Conservation (phyloP, 2,329 filamentous ascomycete species). For the Aureobasidium sp. region DNA sequence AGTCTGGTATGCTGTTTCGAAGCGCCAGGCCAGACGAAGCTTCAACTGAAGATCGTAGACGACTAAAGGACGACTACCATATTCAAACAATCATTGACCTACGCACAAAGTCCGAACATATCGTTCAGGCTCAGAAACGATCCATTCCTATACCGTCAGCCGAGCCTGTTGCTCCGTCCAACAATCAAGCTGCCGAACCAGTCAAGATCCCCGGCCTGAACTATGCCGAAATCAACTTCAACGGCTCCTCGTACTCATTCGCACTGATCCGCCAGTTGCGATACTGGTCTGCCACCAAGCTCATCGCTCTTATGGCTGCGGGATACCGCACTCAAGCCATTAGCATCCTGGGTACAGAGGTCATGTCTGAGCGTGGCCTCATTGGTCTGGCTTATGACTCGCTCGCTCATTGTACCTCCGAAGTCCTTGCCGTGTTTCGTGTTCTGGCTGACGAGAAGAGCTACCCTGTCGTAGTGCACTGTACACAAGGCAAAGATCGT, state of each 20-base stretch:
- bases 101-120: conserved; percentile 68
- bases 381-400: conserved; percentile 62
- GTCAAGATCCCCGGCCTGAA: conserved; percentile 54
- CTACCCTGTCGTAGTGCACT: conserved; percentile 67
- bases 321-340: conserved; percentile 65
- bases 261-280: conserved; percentile 60
- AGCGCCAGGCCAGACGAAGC: conserved; percentile 69
- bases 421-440: conserved; percentile 49
- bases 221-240: conserved; percentile 64
- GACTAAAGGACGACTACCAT: conserved; percentile 51
- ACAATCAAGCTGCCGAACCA: conserved; percentile 46
- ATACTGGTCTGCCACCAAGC: conserved; percentile 56
- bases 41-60: conserved; percentile 53
- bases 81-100: conserved; percentile 72
- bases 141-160: conserved; percentile 39
- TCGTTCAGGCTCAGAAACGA: conserved; percentile 57
- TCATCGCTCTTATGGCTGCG: conserved; percentile 55
- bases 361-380: conserved; percentile 65
- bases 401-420: conserved; percentile 56
- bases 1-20: conserved; percentile 44
- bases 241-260: conserved; percentile 61
- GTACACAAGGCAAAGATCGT: conserved; percentile 83
- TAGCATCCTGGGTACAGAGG: conserved; percentile 57
- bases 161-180: conserved; percentile 38
- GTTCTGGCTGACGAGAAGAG: conserved; percentile 40